Conservation (phyloP, 129 eudicot species). For the Dittrichia graveolens region DNA sequence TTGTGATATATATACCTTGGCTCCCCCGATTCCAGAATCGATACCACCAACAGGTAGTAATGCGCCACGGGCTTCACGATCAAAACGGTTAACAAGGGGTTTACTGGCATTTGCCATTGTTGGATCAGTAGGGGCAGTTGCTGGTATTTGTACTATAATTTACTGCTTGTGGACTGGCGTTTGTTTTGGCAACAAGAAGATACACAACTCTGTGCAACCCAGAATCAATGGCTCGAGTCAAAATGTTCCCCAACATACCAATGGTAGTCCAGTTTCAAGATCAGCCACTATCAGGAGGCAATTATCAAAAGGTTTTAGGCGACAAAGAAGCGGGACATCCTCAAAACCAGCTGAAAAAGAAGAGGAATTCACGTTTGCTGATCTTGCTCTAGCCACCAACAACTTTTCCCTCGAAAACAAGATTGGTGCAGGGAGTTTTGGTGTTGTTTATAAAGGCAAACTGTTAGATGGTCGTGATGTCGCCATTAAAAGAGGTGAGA, state of each 20-base stretch:
- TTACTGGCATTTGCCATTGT: conserved; percentile 42
- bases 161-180: conserved; percentile 44
- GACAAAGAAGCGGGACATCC: conserved; percentile 50
- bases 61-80: conserved; percentile 6
- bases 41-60: conserved; percentile 25
- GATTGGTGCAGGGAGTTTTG: conserved; percentile 65
- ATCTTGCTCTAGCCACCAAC: conserved; percentile 49
- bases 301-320: conserved; percentile 41
- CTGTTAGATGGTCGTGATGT: conserved; percentile 56
- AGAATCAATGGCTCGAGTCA: conserved; percentile 55
- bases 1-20: conserved; percentile 30
- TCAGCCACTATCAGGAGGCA: conserved; percentile 78
- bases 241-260: conserved; percentile 41
- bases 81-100: conserved; percentile 25
- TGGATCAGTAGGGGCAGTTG: conserved; percentile 52
- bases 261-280: conserved; percentile 64
- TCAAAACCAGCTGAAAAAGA: conserved; percentile 47
- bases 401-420: conserved; percentile 46
- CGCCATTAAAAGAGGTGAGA: conserved; percentile 54
- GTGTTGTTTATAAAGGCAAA: conserved; percentile 52
- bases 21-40: conserved; percentile 33
- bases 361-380: conserved; percentile 46
- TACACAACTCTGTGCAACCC: conserved; percentile 93
- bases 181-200: conserved; percentile 81
- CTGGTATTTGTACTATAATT: conserved; percentile 38